phyloP scores from a whole-genome alignment of 371 early-diverging fungal species.

The Neoconidiobolus thromboides region DNA sequence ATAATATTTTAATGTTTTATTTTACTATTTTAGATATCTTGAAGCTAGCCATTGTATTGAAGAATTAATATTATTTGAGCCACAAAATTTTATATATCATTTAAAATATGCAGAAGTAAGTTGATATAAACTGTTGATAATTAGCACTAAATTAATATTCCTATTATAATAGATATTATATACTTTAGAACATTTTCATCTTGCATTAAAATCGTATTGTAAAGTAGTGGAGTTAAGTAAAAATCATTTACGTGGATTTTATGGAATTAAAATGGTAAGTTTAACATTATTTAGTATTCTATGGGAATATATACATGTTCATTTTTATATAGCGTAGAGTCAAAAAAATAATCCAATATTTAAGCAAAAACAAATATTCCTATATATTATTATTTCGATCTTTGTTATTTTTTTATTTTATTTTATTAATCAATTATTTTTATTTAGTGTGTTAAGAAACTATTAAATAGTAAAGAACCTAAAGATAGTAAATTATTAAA shows the following conservation, averaged over 20 bases:
- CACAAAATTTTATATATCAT: constrained; percentile 61
- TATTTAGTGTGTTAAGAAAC: neutral
- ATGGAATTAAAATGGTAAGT: constrained; percentile 11
- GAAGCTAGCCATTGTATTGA: constrained; percentile 80
- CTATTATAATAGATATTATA: constrained; percentile 25
- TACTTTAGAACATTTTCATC: constrained; percentile 29
- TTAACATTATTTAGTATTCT: too few relatives aligned
- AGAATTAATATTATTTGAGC: constrained; percentile 65
- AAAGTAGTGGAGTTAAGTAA: constrained; percentile 8
- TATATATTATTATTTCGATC: too few relatives aligned
- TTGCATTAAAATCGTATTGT: constrained; percentile 51
- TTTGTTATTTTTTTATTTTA: too few relatives aligned
- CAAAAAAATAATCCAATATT: too few relatives aligned
- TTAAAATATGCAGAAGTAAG: constrained; percentile 60
- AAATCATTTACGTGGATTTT: constrained; percentile 8
- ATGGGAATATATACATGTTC: too few relatives aligned
- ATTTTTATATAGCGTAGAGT: too few relatives aligned
- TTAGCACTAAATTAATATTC: neutral
- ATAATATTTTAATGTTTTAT: constrained; percentile 19
- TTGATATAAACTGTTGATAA: neutral
- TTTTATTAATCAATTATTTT: neutral
- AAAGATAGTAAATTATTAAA: neutral
- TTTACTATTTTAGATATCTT: constrained; percentile 9
- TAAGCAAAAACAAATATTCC: too few relatives aligned
- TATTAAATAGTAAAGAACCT: neutral